phyloP scores from a whole-genome alignment of 805 yeast genomes.

The Candida insectalens region DNA sequence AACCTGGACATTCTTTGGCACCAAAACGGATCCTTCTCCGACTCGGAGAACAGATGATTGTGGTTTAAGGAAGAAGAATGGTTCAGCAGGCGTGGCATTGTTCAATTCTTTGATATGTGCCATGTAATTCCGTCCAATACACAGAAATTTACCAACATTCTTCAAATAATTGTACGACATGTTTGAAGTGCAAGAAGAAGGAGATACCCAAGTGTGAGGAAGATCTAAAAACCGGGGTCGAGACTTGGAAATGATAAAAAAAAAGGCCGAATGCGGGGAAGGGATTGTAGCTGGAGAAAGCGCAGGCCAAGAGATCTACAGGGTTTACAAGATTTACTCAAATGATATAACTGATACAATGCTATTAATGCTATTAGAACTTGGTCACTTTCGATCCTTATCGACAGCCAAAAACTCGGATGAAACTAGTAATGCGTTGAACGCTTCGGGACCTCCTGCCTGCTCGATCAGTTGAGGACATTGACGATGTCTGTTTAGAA shows the following conservation, averaged over 20 bases:
- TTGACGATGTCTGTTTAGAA: slow-evolving; percentile 41
- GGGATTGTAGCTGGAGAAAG: not conserved
- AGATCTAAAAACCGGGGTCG: not conserved
- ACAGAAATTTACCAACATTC: slow-evolving; percentile 68
- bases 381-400: no score
- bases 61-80: slow-evolving; percentile 91
- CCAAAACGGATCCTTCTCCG: slow-evolving; percentile 62
- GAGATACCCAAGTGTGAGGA: not conserved
- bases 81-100: slow-evolving; percentile 72
- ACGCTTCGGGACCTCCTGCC: slow-evolving; percentile 36
- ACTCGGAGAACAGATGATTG: slow-evolving; percentile 64
- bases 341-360: no score
- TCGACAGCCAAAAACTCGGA: no score
- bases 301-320: slow-evolving; percentile 12
- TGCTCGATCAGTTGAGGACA: slow-evolving; percentile 31
- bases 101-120: slow-evolving; percentile 89
- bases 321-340: slow-evolving; percentile 20
- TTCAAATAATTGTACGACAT: slow-evolving; percentile 47
- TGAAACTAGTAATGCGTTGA: slow-evolving; percentile 36
- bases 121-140: slow-evolving; percentile 96
- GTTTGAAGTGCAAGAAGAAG: not conserved
- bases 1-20: slow-evolving; percentile 71
- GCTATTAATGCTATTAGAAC: no score
- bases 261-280: not conserved
- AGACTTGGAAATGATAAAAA: no score